phyloP scores from a whole-genome alignment of 2,329 filamentous ascomycete genomes.

The Fusarium keratoplasticum region DNA sequence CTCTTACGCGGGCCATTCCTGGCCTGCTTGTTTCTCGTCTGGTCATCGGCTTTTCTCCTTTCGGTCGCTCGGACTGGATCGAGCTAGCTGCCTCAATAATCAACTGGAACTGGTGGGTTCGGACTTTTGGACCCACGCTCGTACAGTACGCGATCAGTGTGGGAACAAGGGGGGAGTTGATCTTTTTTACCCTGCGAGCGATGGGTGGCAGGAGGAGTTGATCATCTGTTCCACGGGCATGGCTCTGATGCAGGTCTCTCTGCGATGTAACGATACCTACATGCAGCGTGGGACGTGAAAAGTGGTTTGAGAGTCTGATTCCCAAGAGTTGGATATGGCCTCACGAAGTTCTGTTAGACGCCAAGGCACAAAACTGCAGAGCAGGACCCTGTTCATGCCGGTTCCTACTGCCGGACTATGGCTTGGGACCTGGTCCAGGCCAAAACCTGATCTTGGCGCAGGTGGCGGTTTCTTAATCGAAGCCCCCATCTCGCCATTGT shows the following conservation, averaged over 20 bases:
- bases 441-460: background rate
- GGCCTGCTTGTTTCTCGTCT: background rate
- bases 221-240: background rate
- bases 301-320: background rate
- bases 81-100: background rate
- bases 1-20: background rate
- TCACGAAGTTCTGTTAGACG: background rate
- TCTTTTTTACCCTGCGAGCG: background rate
- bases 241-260: background rate
- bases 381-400: background rate
- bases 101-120: background rate
- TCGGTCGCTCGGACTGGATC: background rate
- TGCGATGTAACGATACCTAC: background rate
- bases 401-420: background rate
- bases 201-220: background rate
- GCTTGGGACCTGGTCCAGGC: background rate
- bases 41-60: background rate
- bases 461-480: background rate
- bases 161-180: background rate
- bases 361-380: background rate
- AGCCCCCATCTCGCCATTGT: background rate
- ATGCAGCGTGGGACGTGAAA: background rate
- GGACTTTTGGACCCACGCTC: background rate
- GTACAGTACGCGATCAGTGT: background rate
- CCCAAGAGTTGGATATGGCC: background rate